Evolutionary conservation across 108 stramenopile genomes (phyloP), one percentile per base, ranked within the genome.

Genomic region (Conticribra guillardii): DNA sequence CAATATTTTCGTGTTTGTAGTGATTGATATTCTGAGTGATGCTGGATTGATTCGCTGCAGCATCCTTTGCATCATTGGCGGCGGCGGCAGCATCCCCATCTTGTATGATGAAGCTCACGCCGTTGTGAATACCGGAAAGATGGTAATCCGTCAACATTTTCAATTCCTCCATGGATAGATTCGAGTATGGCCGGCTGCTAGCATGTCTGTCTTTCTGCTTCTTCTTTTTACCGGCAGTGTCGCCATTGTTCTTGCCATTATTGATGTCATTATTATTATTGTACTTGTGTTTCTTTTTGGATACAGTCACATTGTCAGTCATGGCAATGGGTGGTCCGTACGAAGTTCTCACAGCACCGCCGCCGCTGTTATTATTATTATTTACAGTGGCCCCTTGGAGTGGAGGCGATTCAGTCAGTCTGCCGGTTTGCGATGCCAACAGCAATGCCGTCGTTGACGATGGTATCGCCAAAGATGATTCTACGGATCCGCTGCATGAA

Each of bases 71-170:
- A 22, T 11, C 52, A 23, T 24, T 24, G 4, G 1, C 1, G 1
- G 1, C 23, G 52, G 18, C 52, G 23, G 52, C 52, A 21, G 21
- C 52, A 53, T 53, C 1, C 14, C 11, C 52, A 21, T 53, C 52
- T 24, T n/a, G n/a, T n/a, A n/a, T n/a, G n/a, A n/a, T n/a, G n/a
- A n/a, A n/a, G n/a, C n/a, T n/a, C n/a, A n/a, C n/a, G 37, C 11
- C 37, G 37, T 5, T 41, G 5, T 5, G 37, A 5, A 41, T 11
- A 41, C 8, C 37, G 37, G n/a, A 24, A 24, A 69, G 33, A 29
- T 58, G 56, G 27, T 58, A 58, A 1, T 69, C 67, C 17, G 67
- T 69, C 17, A 69, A 56, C 47, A 47, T 37, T 8, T 44, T 41
- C 46, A 69, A 49, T 31, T 58, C 67, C 7, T 69, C 67, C 45